A percentile compares a stretch with the other conserved stretches of the same genome.
phyloP scores from a whole-genome alignment of 768 basidiomycete species.

The Steccherinum ochraceum region DNA sequence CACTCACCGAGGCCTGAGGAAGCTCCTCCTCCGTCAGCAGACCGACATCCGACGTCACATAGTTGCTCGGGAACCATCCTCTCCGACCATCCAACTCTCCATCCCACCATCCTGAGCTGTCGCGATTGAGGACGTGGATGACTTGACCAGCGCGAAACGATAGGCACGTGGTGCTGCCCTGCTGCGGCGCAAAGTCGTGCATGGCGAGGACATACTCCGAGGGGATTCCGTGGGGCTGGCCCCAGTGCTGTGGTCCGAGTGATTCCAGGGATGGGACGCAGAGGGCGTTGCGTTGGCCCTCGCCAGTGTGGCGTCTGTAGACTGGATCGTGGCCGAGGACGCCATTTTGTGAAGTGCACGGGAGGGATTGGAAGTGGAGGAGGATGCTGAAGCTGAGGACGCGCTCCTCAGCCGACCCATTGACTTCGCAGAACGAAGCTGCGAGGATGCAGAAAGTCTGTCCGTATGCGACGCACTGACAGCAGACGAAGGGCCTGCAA shows the following conservation, averaged over 20 bases:
- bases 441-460: slow-evolving; percentile 11
- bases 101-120: slow-evolving; percentile 96
- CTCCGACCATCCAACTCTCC: slow-evolving; percentile 84
- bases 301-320: neutral
- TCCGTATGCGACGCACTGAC: slow-evolving; percentile 3
- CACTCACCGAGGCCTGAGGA: slow-evolving; percentile 33
- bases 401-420: slow-evolving; percentile 18
- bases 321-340: slow-evolving; percentile 3
- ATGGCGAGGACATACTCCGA: slow-evolving; percentile 84
- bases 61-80: slow-evolving; percentile 99
- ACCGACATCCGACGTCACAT: slow-evolving; percentile 65
- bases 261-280: neutral
- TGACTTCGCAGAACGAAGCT: slow-evolving; percentile 18
- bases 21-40: slow-evolving; percentile 56
- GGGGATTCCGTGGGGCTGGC: neutral
- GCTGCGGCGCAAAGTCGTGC: slow-evolving; percentile 80
- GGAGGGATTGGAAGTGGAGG: slow-evolving; percentile 16
- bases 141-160: slow-evolving; percentile 87
- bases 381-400: slow-evolving; percentile 20
- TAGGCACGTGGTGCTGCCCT: slow-evolving; percentile 73
- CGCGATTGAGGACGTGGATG: slow-evolving; percentile 84
- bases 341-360: slow-evolving; percentile 5
- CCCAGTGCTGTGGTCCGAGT: slow-evolving; percentile 8
- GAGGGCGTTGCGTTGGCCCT: neutral
- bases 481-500: slow-evolving; percentile 16